Base-by-base conservation (phyloP, 345 rosid species). In the Arabidopsis suecica region DNA sequence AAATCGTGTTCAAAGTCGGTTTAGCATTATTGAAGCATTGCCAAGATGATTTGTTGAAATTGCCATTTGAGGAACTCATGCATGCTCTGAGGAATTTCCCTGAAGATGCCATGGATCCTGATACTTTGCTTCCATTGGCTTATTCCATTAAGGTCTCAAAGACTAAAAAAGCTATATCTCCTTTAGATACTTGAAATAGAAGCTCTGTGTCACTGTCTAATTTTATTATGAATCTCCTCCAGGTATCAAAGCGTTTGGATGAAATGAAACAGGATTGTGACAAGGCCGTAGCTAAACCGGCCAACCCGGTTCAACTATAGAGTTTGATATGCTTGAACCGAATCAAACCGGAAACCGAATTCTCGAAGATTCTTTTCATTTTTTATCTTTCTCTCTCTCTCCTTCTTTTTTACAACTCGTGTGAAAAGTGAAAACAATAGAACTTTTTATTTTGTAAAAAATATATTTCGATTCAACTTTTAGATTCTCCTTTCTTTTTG, bases 21-120 rank as follows among this genome's bases (percentile, higher is more conserved):
- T 88, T 95, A 87, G 96, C 98, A 45, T 83, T 95, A 70, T 73
- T 91, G 61, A 91, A 86, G 81, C 85, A 85, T 72, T 84, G 98
- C 85, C 99, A 96, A 72, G 94, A 93, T 76, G 98, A 91, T 73
- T 82, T 96, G 94, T 91, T 96, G 67, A 86, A 87, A 76, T 65
- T 93, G 76, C 97, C 99, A 20, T 96, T 93, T 74, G 99, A 96
- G 82, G 88, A 96, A 78, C 89, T 96, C 56, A 85, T 96, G 72
- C 89, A 89, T 79, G 93, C 99, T 73, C 67, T 96, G 81, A 91
- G 94, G 32, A 89, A 91, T 75, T 93, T 89, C 75, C 97, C 97
- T 16, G 99, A 89, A 75, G 88, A 93, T 78, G 96, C 94, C 10
- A 88, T 93, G 94, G 83, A 93, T 82, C 98, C 99, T 16, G 94